Base-by-base conservation (phyloP, 768 basidiomycete genomes). In the Phanerochaete carnosa region DNA sequence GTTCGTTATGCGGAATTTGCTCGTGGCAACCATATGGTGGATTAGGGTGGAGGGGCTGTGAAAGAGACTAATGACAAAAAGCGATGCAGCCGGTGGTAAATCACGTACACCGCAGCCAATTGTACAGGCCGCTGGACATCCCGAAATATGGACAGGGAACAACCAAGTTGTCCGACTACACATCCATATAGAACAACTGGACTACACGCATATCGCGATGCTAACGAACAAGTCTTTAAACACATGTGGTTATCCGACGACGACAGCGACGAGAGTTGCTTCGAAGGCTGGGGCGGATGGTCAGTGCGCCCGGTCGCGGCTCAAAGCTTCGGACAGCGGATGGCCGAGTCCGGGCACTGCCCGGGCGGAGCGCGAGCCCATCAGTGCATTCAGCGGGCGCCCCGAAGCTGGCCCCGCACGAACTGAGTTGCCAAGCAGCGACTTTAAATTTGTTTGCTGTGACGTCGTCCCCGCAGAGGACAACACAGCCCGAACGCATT, bases 401-500 rank as follows among this genome's bases (percentile, higher is more conserved):
- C n/a, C 29, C 29, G 30, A 2, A 13, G 29, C 30, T 12, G 12
- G 22, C 26, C 22, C 47, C 47, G 33, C 54, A 22, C 16, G 54
- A 37, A 28, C 32, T 22, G 35, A 55, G 54, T 55, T 43, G 35
- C 54, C 54, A 22, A 37, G 54, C 54, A 37, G 43, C 54, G n/a
- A n/a, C n/a, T n/a, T n/a, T n/a, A n/a, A n/a, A n/a, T 37, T 55
- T 55, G 54, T 55, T 13, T 33, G 35, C 52, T 12, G 52, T 55
- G 54, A 55, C 54, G 54, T 55, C 54, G 54, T 3, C 6, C 35
- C n/a, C 35, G 22, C 33, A 22, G 35, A 55, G 37, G n/a, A 30
- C 22, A 37, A 22, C 52, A 53, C 30, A 30, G 33, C 13, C 35
- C 47, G 25, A 15, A 5, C 13, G 28, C 32, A 43, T 25, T 55